These are phyloP conservation scores for Oryza meridionalis DNA, from an alignment of 176 grass and related monocot genomes.

Conservation along the genomic window DNA sequence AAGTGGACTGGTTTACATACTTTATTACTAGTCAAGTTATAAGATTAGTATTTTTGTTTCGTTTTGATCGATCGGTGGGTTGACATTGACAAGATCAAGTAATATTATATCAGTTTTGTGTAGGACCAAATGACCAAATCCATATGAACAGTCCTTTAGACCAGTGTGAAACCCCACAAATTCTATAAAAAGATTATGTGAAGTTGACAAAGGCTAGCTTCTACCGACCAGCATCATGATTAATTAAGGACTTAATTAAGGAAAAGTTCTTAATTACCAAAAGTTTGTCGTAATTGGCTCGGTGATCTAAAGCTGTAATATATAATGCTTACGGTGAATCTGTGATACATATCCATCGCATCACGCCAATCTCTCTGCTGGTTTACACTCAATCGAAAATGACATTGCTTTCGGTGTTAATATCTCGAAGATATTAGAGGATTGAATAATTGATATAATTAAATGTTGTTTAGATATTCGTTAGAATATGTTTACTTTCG, in stretches of 20 bases:
- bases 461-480: too few relatives aligned
- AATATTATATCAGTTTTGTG: not conserved
- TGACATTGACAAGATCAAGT: not conserved
- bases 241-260: not conserved
- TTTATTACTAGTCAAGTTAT: not conserved
- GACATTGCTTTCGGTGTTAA: not conserved
- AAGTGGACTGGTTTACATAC: slow-evolving; percentile 21
- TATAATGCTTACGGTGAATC: too few relatives aligned
- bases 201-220: not conserved
- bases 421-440: too few relatives aligned
- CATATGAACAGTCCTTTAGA: slow-evolving; percentile 32
- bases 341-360: not conserved
- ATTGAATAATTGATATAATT: too few relatives aligned
- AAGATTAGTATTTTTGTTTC: not conserved
- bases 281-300: not conserved
- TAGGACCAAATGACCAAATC: not conserved
- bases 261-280: not conserved
- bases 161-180: not conserved
- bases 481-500: too few relatives aligned
- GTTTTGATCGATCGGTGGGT: not conserved
- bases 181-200: not conserved
- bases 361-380: not conserved
- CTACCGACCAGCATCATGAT: not conserved
- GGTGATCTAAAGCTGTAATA: not conserved
- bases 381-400: not conserved